Evolutionary conservation across 805 yeast species (phyloP).

Genomic region (Saccharomycopsis oosterbeekiorum): DNA sequence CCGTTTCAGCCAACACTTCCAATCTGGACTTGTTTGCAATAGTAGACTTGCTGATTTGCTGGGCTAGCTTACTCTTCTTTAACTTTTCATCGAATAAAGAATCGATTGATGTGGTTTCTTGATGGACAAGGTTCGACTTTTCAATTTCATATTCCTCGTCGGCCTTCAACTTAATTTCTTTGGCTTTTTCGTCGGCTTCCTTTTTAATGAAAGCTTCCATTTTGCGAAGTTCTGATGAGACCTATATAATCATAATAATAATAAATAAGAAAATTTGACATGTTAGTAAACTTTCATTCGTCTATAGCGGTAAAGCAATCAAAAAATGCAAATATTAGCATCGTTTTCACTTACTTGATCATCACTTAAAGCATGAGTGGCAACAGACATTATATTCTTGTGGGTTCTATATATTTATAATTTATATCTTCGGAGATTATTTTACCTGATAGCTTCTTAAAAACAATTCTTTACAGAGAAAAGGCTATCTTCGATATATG

Average conservation of each 20-base stretch:
- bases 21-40: slow-evolving; percentile 93
- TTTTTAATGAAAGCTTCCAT: slow-evolving; percentile 98
- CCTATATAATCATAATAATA: slow-evolving; percentile 34
- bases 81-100: slow-evolving; percentile 65
- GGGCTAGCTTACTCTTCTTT: slow-evolving; percentile 86
- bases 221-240: slow-evolving; percentile 88
- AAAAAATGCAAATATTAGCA: neutral
- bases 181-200: slow-evolving; percentile 98
- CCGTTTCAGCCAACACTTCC: slow-evolving; percentile 79
- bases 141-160: slow-evolving; percentile 98
- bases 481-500: neutral
- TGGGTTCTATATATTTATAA: neutral
- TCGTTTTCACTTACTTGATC: slow-evolving; percentile 34
- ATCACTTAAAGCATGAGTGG: slow-evolving; percentile 33
- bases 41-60: slow-evolving; percentile 92
- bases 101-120: slow-evolving; percentile 86
- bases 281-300: slow-evolving; percentile 5
- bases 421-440: neutral
- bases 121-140: slow-evolving; percentile 87
- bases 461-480: too few species aligned
- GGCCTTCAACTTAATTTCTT: slow-evolving; percentile 89
- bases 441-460: too few species aligned
- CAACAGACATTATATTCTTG: neutral
- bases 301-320: neutral
- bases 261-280: neutral